Base-by-base conservation (phyloP, 1,284 basidiomycete species). In the Sporisorium graminicola region DNA sequence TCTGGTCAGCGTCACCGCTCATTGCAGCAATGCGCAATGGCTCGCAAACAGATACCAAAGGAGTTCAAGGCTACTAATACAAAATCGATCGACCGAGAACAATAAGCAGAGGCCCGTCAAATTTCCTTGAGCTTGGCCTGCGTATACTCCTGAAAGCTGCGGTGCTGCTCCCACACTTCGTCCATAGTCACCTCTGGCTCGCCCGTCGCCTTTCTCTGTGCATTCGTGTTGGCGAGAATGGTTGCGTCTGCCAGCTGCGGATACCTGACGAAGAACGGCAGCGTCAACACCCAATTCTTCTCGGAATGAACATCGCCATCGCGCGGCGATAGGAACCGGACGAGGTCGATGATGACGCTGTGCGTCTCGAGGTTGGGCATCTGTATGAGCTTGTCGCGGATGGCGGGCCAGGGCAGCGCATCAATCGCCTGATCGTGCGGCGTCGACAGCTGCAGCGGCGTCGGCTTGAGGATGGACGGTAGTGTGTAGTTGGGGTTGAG, bases 381-480 rank as follows among this genome's bases (percentile, higher is more conserved):
- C 43, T 65, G 69, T 49, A 83, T 74, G 22, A 81, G 24, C 26
- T 67, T 70, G 58, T 82, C 80, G 20, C 81, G 65, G 7, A 83
- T 44, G 5, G 58, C 42, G 1, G 75, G 29, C 29, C 66, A 74
- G 16, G 80, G 78, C 2, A 80, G 3, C 10, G 27, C 12, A 26
- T 83, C 81, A 46, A 83, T 63, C 2, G 58, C 20, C 1, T 40
- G 65, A 22, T 80, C 78, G 60, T 83, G 80, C 27, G 77, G 75
- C 16, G 65, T 68, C 26, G 74, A 61, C 3, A 33, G 61, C 55
- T 83, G 81, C 24, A 79, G 37, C 24, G 72, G 53, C 3, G 77
- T 76, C 12, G 77, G 77, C 29, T 56, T 62, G 22, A 83, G 46
- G 33, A 76, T 22, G 7, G 76, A 58, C 2, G 81, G 81, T 22